Conservation (phyloP, 2,329 filamentous ascomycete genomes). For the Cucurbitaria berberidis region DNA sequence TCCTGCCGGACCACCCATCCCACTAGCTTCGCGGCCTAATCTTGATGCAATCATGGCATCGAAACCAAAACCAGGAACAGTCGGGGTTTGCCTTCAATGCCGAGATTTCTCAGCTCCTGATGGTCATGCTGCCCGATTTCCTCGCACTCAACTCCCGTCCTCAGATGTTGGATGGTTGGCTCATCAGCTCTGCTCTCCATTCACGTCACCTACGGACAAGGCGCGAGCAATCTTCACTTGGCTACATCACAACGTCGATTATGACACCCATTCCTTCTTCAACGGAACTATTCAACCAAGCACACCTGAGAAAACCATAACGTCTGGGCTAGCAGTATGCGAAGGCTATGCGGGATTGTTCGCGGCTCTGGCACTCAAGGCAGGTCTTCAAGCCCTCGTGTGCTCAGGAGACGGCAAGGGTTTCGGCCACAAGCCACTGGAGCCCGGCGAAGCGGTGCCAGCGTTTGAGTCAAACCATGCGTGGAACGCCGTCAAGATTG, state of each 20-base stretch:
- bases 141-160: slow-evolving; percentile 73
- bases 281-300: slow-evolving; percentile 69
- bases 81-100: slow-evolving; percentile 72
- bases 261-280: slow-evolving; percentile 83
- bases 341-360: slow-evolving; percentile 89
- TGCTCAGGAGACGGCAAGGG: slow-evolving; percentile 86
- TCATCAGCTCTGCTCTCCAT: slow-evolving; percentile 76
- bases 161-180: slow-evolving; percentile 75
- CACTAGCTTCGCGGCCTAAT: slow-evolving; percentile 63
- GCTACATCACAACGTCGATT: slow-evolving; percentile 91
- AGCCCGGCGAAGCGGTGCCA: slow-evolving; percentile 70
- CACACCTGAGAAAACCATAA: slow-evolving; percentile 74
- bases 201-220: slow-evolving; percentile 85
- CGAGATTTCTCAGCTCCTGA: slow-evolving; percentile 88
- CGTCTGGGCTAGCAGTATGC: slow-evolving; percentile 83
- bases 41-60: slow-evolving; percentile 60
- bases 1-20: slow-evolving; percentile 56
- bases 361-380: slow-evolving; percentile 75
- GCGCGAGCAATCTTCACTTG: slow-evolving; percentile 92
- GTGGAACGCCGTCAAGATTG: slow-evolving; percentile 92
- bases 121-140: slow-evolving; percentile 76
- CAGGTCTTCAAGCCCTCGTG: slow-evolving; percentile 78
- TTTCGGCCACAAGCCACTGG: slow-evolving; percentile 70
- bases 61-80: slow-evolving; percentile 41
- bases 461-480: slow-evolving; percentile 73